A percentile compares a stretch with the other conserved stretches of the same genome.
Evolutionary conservation across 2,329 filamentous ascomycete species (phyloP).

Genomic region (Diaporthe velutina): DNA sequence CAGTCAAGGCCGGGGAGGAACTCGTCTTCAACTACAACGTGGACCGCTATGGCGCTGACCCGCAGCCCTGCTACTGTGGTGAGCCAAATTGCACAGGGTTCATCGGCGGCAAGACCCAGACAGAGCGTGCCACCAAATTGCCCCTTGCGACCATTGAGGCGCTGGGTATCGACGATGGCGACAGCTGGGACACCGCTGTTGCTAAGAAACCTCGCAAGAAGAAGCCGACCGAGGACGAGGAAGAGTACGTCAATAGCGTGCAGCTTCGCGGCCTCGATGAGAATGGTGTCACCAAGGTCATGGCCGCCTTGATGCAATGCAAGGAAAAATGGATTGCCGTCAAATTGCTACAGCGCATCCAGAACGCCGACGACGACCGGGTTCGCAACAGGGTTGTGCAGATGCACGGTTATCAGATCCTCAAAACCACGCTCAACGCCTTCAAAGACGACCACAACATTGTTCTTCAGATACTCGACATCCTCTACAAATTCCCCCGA

Average conservation of each 20-base stretch:
- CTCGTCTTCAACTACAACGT: conserved; percentile 99
- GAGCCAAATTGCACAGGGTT: conserved; percentile 96
- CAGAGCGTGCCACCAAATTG: conserved; percentile 92
- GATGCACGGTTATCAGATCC: conserved; percentile 97
- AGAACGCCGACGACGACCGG: conserved; percentile 86
- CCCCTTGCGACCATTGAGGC: conserved; percentile 92
- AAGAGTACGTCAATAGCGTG: conserved; percentile 94
- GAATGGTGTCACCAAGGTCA: conserved; percentile 89
- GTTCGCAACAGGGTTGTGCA: conserved; percentile 90
- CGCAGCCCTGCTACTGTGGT: conserved; percentile 95
- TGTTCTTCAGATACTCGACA: conserved; percentile 88
- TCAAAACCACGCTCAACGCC: conserved; percentile 86
- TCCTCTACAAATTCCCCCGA: conserved; percentile 89
- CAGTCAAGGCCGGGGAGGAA: conserved; percentile 90
- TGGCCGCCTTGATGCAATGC: conserved; percentile 96
- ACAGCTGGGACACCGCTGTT: conserved; percentile 91
- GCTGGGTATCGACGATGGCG: conserved; percentile 91
- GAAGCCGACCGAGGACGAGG: conserved; percentile 90
- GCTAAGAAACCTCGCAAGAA: conserved; percentile 94
- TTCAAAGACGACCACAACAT: conserved; percentile 94
- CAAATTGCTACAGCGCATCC: conserved; percentile 91
- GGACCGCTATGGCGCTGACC: conserved; percentile 95
- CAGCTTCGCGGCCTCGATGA: conserved; percentile 84
- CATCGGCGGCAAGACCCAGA: conserved; percentile 98
- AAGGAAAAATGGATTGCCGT: conserved; percentile 99